Evolutionary conservation across 1,284 basidiomycete species (phyloP).

Genomic region (Ustanciosporium gigantosporum): DNA sequence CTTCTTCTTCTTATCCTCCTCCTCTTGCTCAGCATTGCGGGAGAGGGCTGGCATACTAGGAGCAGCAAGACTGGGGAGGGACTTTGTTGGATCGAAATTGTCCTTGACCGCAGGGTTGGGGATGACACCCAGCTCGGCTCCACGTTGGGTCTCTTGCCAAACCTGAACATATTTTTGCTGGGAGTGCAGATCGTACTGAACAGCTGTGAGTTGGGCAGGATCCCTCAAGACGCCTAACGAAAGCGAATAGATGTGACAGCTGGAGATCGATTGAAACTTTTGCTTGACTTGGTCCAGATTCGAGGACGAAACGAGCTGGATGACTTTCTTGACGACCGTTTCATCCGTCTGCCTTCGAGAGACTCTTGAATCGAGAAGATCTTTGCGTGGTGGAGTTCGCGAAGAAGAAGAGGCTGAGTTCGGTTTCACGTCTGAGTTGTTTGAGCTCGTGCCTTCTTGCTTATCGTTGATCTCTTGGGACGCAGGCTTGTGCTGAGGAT

Average conservation of each 20-base stretch:
- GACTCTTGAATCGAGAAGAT: conserved; percentile 15
- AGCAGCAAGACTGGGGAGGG: conserved; percentile 17
- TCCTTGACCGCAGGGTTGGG: conserved; percentile 23
- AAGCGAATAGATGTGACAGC: conserved; percentile 46
- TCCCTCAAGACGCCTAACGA: conserved; percentile 30
- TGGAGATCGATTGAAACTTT: conserved; percentile 8
- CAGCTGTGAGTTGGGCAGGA: conserved; percentile 33
- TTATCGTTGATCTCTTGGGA: conserved; percentile 1
- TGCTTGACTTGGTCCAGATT: conserved; percentile 26
- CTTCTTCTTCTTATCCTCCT: neutral
- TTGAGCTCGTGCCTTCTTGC: conserved; percentile 7
- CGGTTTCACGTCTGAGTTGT: too few species aligned
- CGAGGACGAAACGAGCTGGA: conserved; percentile 20
- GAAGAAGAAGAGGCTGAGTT: conserved; percentile 13
- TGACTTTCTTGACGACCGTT: conserved; percentile 5
- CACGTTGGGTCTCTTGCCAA: conserved; percentile 36
- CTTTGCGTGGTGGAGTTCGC: neutral
- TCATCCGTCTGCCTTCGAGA: conserved; percentile 6
- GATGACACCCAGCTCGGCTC: conserved; percentile 38
- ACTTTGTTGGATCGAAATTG: conserved; percentile 26
- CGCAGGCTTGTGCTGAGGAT: neutral
- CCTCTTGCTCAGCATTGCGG: neutral
- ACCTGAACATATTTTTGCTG: conserved; percentile 34
- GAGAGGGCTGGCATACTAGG: conserved; percentile 18
- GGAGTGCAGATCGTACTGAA: conserved; percentile 43